Base-by-base conservation (phyloP, 805 yeast genomes). In the Saccharomycopsis olivae region DNA sequence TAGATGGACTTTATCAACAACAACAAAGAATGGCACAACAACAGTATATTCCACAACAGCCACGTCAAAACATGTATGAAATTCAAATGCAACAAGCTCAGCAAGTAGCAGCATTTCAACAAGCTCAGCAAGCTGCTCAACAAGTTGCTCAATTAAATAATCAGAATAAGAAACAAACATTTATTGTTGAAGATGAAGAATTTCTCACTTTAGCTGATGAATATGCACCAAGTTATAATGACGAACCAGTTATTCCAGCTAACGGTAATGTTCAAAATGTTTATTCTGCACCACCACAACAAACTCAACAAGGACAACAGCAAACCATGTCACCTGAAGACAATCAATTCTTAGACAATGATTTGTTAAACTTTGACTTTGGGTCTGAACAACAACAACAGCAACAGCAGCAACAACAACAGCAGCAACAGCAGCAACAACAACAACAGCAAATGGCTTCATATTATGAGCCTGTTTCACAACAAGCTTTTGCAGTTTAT, bases 121-220 rank as follows among this genome's bases (percentile, higher is more conserved):
- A 35, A 16, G 41, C 41, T 17, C 31, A 18, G 16, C 35, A 28
- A 17, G 36, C 35, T 3, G 41, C 41, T 17, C 31, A 18, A 20
- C 35, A 28, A 17, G 36, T 31, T 3, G 30, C 29, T 25, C 44
- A 39, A 28, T 19, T 35, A 25, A 33, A 34, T 15, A 36, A 36
- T 15, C 43, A 36, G 29, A 39, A 35, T 16, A 17, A 32, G 13
- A 35, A 33, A 24, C 31, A 15, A 21, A 36, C n/a, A 11, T 32
- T 27, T 16, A 13, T 34, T 25, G 29, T 31, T 15, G 41, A 40
- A n/a, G 48, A 45, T 20, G 48, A 45, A 19, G 46, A 45, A n/a
- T 42, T 45, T 27, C 35, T 40, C 23, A 39, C 46, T n/a, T 42
- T 45, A 32, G 43, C 44, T 23, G 48, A 45, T 29, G 48, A 45